Conservation (phyloP, 2,329 filamentous ascomycete genomes). For the Nemania bipapillata region DNA sequence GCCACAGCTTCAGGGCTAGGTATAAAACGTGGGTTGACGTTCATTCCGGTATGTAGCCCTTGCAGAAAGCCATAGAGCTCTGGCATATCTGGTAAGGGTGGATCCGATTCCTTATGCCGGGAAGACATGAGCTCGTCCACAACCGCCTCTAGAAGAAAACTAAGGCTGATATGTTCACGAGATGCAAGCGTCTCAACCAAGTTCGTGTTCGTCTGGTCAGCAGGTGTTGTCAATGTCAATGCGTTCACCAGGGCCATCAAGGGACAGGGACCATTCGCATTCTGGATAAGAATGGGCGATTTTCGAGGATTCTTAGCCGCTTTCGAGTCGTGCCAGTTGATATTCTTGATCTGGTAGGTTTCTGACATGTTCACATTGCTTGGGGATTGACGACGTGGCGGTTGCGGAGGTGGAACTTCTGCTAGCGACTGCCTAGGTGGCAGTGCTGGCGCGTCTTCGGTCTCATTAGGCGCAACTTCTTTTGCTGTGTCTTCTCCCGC, state of each 20-base stretch:
- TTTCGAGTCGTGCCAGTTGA: conserved; percentile 80
- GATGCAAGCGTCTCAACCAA: conserved; percentile 80
- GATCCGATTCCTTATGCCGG: conserved; percentile 69
- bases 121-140: conserved; percentile 93
- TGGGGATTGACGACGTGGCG: conserved; percentile 55
- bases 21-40: conserved; percentile 91
- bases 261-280: conserved; percentile 93
- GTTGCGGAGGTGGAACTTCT: conserved; percentile 46
- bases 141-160: conserved; percentile 84
- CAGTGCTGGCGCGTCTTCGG: conserved; percentile 51
- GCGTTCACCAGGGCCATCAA: conserved; percentile 93
- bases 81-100: conserved; percentile 81
- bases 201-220: conserved; percentile 70
- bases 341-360: conserved; percentile 92
- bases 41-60: conserved; percentile 94
- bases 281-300: conserved; percentile 92
- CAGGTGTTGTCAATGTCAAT: conserved; percentile 81
- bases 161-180: conserved; percentile 87
- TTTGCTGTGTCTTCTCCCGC: conserved; percentile 47
- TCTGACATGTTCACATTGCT: conserved; percentile 66
- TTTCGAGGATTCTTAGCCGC: conserved; percentile 70
- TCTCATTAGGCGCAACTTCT: conserved; percentile 29
- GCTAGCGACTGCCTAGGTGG: conserved; percentile 52
- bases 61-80: conserved; percentile 90
- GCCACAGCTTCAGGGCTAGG: conserved; percentile 62